phyloP scores from a whole-genome alignment of 352 stramenopile genomes.

The Detonula confervacea region DNA sequence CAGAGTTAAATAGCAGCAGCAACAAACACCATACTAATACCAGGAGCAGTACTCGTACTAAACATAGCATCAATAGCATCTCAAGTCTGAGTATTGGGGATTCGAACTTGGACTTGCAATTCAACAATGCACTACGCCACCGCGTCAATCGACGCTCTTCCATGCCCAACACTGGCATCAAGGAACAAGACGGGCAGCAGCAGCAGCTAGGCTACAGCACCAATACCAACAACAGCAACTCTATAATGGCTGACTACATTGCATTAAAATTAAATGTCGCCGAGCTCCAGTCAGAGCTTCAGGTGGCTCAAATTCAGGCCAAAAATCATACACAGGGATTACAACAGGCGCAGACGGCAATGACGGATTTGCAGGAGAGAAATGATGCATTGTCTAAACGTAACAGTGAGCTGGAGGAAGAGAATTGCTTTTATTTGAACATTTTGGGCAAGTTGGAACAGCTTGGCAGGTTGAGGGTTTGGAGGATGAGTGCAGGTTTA shows the following conservation, averaged over 20 bases:
- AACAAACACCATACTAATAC: no score
- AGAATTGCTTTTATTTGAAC: background rate
- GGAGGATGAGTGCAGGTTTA: no score
- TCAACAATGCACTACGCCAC: background rate
- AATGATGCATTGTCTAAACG: background rate
- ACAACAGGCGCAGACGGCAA: background rate
- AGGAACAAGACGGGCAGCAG: background rate
- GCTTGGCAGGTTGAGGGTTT: no score
- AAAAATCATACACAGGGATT: background rate
- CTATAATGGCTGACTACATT: background rate
- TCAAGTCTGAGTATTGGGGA: no score
- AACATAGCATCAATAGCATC: no score
- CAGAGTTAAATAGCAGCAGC: no score
- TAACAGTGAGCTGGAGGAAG: background rate
- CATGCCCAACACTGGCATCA: background rate
- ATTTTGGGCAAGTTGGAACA: no score
- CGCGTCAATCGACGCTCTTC: background rate
- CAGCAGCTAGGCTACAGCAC: no score
- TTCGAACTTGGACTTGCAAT: background rate
- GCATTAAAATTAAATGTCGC: background rate
- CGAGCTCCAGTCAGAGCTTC: background rate
- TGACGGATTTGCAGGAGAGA: background rate
- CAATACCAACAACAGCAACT: background rate
- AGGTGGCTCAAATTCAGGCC: background rate
- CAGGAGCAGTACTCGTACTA: no score